phyloP scores from a whole-genome alignment of 768 basidiomycete genomes.

The Lactifluus volemus region DNA sequence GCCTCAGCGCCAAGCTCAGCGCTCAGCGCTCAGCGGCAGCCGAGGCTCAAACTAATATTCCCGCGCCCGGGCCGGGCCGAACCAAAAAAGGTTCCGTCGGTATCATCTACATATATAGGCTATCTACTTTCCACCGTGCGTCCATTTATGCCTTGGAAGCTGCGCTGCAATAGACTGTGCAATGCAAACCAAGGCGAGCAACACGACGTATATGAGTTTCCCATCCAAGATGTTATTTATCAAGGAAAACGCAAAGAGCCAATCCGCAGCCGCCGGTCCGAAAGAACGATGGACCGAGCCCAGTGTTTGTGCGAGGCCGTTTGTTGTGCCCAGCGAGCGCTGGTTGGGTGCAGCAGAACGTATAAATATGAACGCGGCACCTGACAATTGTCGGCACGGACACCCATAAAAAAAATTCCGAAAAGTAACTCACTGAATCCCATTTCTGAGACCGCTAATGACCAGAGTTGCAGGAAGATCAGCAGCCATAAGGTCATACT shows the following conservation, averaged over 20 bases:
- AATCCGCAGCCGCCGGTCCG: constrained; percentile 50
- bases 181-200: background rate
- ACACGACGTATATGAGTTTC: background rate
- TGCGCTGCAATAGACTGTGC: background rate
- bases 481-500: background rate
- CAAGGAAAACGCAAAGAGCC: constrained; percentile 57
- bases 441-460: background rate
- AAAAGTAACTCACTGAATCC: background rate
- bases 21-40: no score
- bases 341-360: constrained; percentile 53
- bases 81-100: no score
- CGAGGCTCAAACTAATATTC: no score
- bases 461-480: background rate
- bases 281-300: constrained; percentile 32
- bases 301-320: constrained; percentile 38
- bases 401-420: no score
- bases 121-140: no score
- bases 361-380: constrained; percentile 61
- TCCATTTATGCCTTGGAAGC: background rate
- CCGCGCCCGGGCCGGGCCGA: no score
- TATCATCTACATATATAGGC: no score
- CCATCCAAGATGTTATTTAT: constrained; percentile 40
- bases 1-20: no score
- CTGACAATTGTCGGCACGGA: constrained; percentile 26
- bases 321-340: constrained; percentile 59